These are phyloP conservation scores for Linnemannia hyalina DNA, from an alignment of 192 early-diverging fungal genomes.

Conservation along the genomic window DNA sequence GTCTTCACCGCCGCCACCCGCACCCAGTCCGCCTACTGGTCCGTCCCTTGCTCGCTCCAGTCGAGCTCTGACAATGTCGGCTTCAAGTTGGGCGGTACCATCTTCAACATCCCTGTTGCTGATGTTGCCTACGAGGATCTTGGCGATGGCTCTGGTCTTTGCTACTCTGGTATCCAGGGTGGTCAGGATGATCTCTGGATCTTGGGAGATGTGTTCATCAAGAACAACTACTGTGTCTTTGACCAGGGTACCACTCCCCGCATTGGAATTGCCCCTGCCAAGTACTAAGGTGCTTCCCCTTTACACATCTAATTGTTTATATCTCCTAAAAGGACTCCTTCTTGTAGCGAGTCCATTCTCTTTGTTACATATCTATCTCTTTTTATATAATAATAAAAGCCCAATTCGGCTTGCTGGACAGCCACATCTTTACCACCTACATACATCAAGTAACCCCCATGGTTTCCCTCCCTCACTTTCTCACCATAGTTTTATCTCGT, in stretches of 20 bases:
- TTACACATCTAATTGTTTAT: background rate
- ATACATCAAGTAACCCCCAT: too few species aligned
- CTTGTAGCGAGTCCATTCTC: background rate
- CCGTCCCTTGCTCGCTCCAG: conserved; percentile 31
- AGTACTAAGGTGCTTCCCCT: conserved; percentile 2
- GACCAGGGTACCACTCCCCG: conserved; percentile 61
- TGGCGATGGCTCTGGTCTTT: conserved; percentile 19
- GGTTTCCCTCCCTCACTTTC: too few species aligned
- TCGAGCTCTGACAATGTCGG: conserved; percentile 30
- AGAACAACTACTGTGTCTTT: conserved; percentile 74
- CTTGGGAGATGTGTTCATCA: conserved; percentile 74
- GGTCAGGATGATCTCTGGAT: conserved; percentile 57
- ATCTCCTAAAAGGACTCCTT: background rate
- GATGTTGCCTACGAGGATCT: conserved; percentile 53
- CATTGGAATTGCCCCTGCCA: conserved; percentile 68
- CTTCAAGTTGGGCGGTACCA: conserved; percentile 54
- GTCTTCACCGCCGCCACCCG: conserved; percentile 8
- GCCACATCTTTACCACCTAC: background rate
- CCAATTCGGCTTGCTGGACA: background rate
- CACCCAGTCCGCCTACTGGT: conserved; percentile 4
- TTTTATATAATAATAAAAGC: conserved; percentile 2
- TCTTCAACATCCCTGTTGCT: conserved; percentile 48
- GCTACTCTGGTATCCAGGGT: conserved; percentile 42
- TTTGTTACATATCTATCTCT: background rate
- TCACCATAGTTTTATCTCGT: too few species aligned